Evolutionary conservation across 2,329 filamentous ascomycete species (phyloP), one percentile per base, ranked within the genome.

Genomic region (Neurospora sp.): DNA sequence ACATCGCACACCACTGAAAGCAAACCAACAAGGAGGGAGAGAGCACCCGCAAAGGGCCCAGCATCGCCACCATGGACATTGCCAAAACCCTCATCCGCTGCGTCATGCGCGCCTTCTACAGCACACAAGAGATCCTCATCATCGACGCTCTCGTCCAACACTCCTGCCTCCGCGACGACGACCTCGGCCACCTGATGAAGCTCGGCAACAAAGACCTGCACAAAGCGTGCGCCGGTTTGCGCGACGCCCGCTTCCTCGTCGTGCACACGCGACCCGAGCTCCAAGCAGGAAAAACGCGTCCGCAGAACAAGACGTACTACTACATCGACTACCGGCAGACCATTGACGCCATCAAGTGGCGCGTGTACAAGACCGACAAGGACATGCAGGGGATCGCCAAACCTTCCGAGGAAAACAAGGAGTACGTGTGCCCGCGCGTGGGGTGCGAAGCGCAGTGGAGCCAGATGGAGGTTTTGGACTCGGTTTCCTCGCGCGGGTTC

Each of bases 341-440:
- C 42, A 93, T 99, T 77, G 96, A 99, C 81, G 93, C 93, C 67
- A 96, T 97, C 81, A 99, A 99, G 80, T 99, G 92, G 87, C 91
- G 93, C 73, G 89, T 97, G 68, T 94, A 95, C 78, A 91, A 90
- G 70, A 89, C 98, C 75, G 93, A 94, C 74, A 94, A 95, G 78
- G 89, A 91, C 69, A 93, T 98, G 71, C 94, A 97, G 80, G 90
- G 90, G 17, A 90, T 93, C 70, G 92, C 92, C 17, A 89, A 92
- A 19, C 90, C 93, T 0, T 91, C 90, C 10, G 87, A 88, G 70
- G 95, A 98, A 80, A 91, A 93, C 79, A 97, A 97, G 79, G 96
- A 98, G 78, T 96, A 94, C 76, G 90, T 91, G 71, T 99, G 96
- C 80, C 83, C 86, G 39, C 87, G 89, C 70, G 52, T 62, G 23